phyloP scores from a whole-genome alignment of 108 stramenopile species.

The Nannochloropsis gaditana region DNA sequence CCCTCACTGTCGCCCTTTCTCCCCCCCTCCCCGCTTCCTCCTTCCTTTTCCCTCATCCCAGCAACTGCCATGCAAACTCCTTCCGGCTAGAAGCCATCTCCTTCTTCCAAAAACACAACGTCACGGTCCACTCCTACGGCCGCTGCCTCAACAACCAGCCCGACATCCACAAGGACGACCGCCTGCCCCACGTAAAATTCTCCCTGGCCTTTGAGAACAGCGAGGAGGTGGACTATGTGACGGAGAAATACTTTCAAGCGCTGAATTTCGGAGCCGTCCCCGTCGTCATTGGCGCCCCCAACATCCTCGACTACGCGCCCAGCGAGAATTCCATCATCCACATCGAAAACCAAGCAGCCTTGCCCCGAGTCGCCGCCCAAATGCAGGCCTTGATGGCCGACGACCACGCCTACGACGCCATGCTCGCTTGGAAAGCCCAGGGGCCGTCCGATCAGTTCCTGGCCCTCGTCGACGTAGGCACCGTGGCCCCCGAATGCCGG shows the following conservation, averaged over 20 bases:
- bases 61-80: neutral
- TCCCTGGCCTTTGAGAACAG: slow-evolving; percentile 26
- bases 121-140: slow-evolving; percentile 4
- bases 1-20: neutral
- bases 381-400: neutral
- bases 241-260: slow-evolving; percentile 14
- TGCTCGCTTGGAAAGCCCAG: slow-evolving; percentile 15
- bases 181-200: slow-evolving; percentile 4
- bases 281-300: slow-evolving; percentile 26
- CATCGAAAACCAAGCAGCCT: neutral
- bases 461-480: neutral
- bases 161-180: neutral
- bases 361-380: neutral
- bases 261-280: slow-evolving; percentile 17
- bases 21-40: neutral
- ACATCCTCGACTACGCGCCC: slow-evolving; percentile 1
- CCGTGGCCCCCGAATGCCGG: slow-evolving; percentile 12
- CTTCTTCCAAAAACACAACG: neutral
- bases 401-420: slow-evolving; percentile 14
- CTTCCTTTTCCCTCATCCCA: neutral
- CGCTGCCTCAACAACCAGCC: neutral
- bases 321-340: neutral
- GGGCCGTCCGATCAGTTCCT: neutral
- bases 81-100: neutral
- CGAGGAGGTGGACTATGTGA: slow-evolving; percentile 23